Base-by-base conservation (phyloP, 23 red algal genomes). In the Gracilaria gracilis region DNA sequence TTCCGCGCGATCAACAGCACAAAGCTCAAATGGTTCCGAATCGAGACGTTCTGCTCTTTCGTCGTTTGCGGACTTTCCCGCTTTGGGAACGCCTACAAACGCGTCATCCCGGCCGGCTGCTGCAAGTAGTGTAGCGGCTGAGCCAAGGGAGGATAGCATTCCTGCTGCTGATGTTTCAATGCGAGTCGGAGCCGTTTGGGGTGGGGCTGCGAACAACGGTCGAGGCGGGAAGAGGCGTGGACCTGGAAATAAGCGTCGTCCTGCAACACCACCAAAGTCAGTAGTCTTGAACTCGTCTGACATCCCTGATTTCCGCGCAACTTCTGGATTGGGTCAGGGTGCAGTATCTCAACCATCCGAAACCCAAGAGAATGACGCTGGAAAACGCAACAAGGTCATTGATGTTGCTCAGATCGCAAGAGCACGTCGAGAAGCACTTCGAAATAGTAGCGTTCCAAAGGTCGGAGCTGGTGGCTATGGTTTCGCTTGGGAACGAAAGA, bases 161-260 rank as follows among this genome's bases (percentile, higher is more conserved):
- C 89, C 61, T 12, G 46, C 69, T 23, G 39, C 89, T 61, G 89
- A 92, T 92, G 89, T 92, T 23, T 69, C 89, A 23, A 36, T 84
- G 53, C 69, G 89, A 27, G 89, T 51, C 61, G 89, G 79, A 59
- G 89, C 89, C 9, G 89, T 92, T 5, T 92, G 89, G 89, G 89
- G 89, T 6, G 89, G 89, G 32, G 78, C 89, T 74, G 66, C 27
- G 20, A 76, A 28, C 84, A 40, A 79, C 33, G 69, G 70, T 6
- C 79, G 79, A 46, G 89, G 79, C 6, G 54, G 69, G 48, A 78
- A 77, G 50, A 57, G 79, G 23, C 89, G 58, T 59, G 89, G 89
- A 55, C 44, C 55, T 55, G 85, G 85, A 44, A 42, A 67, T 38
- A 69, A 64, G 31, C 78, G 80, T 49, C 78, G 79, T 21, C 89